Percentiles rank a stretch among this genome's conserved stretches.
Conservation (phyloP, 192 early-diverging fungal genomes). For the Backusella luteola region DNA sequence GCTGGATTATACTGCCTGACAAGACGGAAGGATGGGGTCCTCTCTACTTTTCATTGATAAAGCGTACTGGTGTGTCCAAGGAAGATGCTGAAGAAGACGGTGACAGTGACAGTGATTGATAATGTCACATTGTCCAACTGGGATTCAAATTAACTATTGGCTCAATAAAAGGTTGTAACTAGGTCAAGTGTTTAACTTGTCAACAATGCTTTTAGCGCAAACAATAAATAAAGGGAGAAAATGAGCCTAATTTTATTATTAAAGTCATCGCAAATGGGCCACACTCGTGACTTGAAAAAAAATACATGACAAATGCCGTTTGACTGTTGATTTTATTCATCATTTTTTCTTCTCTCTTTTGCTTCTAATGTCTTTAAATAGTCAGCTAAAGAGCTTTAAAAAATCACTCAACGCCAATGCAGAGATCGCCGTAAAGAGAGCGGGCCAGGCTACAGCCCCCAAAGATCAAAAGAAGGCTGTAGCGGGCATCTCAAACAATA, state of each 20-base stretch:
- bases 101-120: not conserved
- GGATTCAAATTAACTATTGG: too few relatives aligned
- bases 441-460: not conserved
- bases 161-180: too few relatives aligned
- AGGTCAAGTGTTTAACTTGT: too few relatives aligned
- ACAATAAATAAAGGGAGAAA: too few relatives aligned
- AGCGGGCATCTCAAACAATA: constrained; percentile 21
- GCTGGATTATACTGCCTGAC: constrained; percentile 57
- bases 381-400: constrained; percentile 35
- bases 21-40: constrained; percentile 52
- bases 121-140: too few relatives aligned
- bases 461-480: not conserved
- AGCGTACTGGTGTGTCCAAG: constrained; percentile 17
- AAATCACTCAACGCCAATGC: constrained; percentile 33
- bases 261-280: too few relatives aligned
- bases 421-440: constrained; percentile 27
- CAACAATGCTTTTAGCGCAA: too few relatives aligned
- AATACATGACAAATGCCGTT: too few relatives aligned
- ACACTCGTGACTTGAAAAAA: too few relatives aligned
- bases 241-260: not conserved
- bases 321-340: not conserved
- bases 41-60: constrained; percentile 51
- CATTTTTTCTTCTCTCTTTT: not conserved
- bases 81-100: not conserved
- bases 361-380: constrained; percentile 19